Evolutionary conservation across 2,329 filamentous ascomycete genomes (phyloP).

Genomic region (Neopestalotiopsis sp.): DNA sequence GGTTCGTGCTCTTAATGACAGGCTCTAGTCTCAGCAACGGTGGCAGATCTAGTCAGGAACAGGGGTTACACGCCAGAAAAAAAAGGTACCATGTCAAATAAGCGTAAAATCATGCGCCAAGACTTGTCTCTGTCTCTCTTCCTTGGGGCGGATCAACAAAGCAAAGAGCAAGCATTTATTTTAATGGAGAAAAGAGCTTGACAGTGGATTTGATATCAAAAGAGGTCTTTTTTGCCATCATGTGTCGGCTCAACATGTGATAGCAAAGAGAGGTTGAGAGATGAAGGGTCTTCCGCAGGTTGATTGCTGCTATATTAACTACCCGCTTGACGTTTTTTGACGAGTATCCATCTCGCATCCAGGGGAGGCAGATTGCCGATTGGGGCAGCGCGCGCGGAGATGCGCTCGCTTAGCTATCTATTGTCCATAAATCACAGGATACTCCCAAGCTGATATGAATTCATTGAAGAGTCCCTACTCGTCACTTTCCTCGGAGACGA

Average conservation of each 20-base stretch:
- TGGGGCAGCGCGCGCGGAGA: background rate
- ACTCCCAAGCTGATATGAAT: background rate
- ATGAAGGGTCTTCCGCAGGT: background rate
- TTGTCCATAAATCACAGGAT: background rate
- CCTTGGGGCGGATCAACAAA: background rate
- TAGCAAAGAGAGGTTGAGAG: background rate
- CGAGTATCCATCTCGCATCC: background rate
- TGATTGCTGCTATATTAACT: background rate
- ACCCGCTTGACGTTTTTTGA: background rate
- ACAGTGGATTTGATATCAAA: background rate
- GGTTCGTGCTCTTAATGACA: background rate
- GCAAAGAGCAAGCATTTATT: background rate
- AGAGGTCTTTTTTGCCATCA: no score
- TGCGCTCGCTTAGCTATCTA: background rate
- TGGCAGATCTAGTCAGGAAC: slow-evolving; percentile 4
- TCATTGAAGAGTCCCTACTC: background rate
- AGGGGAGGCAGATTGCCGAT: background rate
- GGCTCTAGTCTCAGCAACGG: slow-evolving; percentile 1
- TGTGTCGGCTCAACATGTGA: background rate
- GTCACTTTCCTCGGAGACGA: background rate
- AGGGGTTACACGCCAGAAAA: background rate
- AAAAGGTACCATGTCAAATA: background rate
- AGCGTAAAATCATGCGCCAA: slow-evolving; percentile 4
- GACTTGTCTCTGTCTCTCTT: background rate
- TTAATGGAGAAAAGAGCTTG: background rate